Evolutionary conservation across 768 basidiomycete genomes (phyloP).

Genomic region (Heimioporus sp.): DNA sequence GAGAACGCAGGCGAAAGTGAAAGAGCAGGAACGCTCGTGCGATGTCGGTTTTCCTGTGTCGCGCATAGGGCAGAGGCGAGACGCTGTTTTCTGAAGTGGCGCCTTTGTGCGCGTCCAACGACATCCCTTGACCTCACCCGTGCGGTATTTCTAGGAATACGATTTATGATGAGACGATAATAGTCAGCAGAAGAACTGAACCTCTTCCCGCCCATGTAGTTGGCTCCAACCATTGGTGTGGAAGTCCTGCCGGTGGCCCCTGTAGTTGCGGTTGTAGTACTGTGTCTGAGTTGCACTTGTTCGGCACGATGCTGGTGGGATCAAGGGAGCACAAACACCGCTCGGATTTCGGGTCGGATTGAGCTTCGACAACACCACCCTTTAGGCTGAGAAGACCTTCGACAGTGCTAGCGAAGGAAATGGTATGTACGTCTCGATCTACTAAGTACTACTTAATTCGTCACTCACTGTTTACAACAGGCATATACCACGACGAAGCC

Average conservation of each 20-base stretch:
- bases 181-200: constrained; percentile 19
- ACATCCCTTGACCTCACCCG: constrained; percentile 58
- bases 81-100: constrained; percentile 59
- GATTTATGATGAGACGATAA: not conserved
- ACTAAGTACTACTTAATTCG: constrained; percentile 7
- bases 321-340: too few species aligned
- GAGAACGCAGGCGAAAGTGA: constrained; percentile 20
- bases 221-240: constrained; percentile 56
- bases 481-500: constrained; percentile 6
- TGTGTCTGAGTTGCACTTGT: too few species aligned
- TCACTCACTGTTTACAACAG: constrained; percentile 2
- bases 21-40: not conserved
- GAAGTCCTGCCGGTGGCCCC: too few species aligned
- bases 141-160: constrained; percentile 49
- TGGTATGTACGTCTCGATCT: too few species aligned
- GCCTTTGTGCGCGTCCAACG: constrained; percentile 52
- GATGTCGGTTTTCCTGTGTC: constrained; percentile 8
- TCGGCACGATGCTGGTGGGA: too few species aligned
- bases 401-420: too few species aligned
- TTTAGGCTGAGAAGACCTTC: too few species aligned
- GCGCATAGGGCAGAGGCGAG: constrained; percentile 44
- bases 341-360: too few species aligned
- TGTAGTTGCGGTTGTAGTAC: too few species aligned
- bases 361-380: too few species aligned
- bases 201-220: constrained; percentile 79